Percentiles rank a stretch among this genome's conserved stretches.
Conservation (phyloP, 78 protist species). For the Mastigamoeba balamuthi region DNA sequence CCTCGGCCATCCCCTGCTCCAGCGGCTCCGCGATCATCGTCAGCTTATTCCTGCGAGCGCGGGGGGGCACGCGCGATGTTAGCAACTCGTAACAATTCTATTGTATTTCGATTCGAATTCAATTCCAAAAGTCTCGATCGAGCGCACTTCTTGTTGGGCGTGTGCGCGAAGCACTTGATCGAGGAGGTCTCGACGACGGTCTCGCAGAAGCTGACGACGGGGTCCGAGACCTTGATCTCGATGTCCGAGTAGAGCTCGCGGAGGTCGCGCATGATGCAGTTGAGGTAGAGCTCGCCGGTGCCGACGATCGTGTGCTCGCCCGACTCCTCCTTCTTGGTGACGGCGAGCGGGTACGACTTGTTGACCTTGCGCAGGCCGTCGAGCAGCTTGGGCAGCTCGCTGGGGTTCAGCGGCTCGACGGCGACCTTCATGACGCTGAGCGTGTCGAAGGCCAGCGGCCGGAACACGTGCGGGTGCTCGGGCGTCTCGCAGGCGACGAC, state of each 20-base stretch:
- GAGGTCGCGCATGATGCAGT: conserved; percentile 91
- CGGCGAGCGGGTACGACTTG: conserved; percentile 83
- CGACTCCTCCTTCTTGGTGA: conserved; percentile 86
- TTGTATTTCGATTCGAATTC: too few relatives aligned
- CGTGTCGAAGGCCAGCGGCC: conserved; percentile 49
- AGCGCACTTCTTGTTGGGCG: conserved; percentile 81
- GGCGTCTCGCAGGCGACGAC: background rate
- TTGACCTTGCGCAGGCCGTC: conserved; percentile 83
- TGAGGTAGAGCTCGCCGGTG: conserved; percentile 96
- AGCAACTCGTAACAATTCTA: too few relatives aligned
- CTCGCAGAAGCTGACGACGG: conserved; percentile 85
- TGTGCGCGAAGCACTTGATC: conserved; percentile 83
- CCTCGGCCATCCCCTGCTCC: conserved; percentile 82
- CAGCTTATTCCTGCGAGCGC: conserved; percentile 58
- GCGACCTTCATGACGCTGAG: conserved; percentile 80
- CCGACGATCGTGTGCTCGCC: conserved; percentile 96
- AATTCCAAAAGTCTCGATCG: too few relatives aligned
- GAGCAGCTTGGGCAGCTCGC: conserved; percentile 95
- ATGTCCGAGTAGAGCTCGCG: conserved; percentile 67
- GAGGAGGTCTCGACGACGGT: conserved; percentile 90
- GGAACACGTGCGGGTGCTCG: conserved; percentile 24
- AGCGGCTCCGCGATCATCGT: conserved; percentile 94
- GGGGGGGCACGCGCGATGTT: too few relatives aligned
- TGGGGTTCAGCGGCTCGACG: conserved; percentile 86
- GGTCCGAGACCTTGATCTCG: conserved; percentile 94